A percentile compares a stretch with the other conserved stretches of the same genome.
These are phyloP conservation scores for Eucalyptus curtisii DNA, from an alignment of 345 rosid genomes.

Conservation along the genomic window DNA sequence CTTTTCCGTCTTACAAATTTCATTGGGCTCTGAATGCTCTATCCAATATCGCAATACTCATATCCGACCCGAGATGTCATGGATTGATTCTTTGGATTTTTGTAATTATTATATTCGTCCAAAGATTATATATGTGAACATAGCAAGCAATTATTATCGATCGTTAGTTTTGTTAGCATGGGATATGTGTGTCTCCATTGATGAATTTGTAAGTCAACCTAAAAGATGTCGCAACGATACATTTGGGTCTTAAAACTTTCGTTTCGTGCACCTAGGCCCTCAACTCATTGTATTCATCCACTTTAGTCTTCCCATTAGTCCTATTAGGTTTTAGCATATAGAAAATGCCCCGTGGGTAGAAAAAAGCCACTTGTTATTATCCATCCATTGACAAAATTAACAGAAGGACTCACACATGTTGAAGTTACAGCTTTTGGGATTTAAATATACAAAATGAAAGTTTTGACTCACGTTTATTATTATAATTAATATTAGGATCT, in stretches of 20 bases:
- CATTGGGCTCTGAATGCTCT: accelerated
- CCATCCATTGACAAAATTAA: no score
- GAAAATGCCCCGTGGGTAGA: no score
- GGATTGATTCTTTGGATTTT: not conserved
- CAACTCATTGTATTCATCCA: not conserved
- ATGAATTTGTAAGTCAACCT: not conserved
- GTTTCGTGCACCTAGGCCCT: not conserved
- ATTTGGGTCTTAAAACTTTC: not conserved
- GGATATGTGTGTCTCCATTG: no score
- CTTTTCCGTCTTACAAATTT: no score
- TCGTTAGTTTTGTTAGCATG: not conserved
- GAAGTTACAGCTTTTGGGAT: no score
- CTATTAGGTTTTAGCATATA: accelerated
- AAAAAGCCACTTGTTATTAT: no score
- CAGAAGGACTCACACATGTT: no score
- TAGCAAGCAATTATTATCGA: not conserved
- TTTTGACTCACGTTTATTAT: no score
- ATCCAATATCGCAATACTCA: not conserved
- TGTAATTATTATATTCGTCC: not conserved
- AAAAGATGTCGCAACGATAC: accelerated
- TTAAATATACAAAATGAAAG: no score
- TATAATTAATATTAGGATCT: no score
- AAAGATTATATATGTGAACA: no score
- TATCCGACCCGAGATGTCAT: not conserved
- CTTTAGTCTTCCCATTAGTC: not conserved